Conservation (phyloP, 1,284 basidiomycete species). For the Cystobasidium slooffiae region DNA sequence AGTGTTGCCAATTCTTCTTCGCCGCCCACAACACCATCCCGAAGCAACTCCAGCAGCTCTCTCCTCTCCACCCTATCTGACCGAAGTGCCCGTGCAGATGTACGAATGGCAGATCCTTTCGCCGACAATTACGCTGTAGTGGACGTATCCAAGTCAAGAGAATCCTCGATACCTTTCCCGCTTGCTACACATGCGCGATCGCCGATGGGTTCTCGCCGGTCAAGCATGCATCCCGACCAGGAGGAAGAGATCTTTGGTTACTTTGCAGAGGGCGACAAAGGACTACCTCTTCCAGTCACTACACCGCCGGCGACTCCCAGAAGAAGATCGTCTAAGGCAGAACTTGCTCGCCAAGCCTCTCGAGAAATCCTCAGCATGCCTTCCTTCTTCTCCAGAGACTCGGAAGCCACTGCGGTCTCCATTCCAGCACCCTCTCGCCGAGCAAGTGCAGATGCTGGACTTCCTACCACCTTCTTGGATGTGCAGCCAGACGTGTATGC, state of each 20-base stretch:
- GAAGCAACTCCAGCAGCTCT: constrained; percentile 16
- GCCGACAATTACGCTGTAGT: constrained; percentile 7
- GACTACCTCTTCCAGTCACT: constrained; percentile 11
- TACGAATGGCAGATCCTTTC: constrained; percentile 1
- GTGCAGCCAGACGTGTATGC: background rate
- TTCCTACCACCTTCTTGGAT: background rate
- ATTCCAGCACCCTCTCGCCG: background rate
- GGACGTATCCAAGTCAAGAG: background rate
- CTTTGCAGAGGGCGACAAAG: background rate
- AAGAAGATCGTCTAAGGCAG: constrained; percentile 3
- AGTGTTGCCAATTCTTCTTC: background rate
- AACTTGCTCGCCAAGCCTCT: constrained; percentile 13
- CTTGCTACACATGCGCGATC: constrained; percentile 2
- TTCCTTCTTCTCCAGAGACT: background rate
- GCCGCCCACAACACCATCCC: constrained; percentile 7
- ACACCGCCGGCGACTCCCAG: constrained; percentile 8
- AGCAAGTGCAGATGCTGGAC: constrained; percentile 11
- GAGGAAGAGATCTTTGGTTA: constrained; percentile 4
- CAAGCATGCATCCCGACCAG: background rate
- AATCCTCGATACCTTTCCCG: constrained; percentile 15
- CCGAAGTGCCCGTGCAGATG: constrained; percentile 2
- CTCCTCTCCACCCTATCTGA: background rate
- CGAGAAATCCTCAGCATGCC: constrained; percentile 6
- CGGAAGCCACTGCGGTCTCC: background rate
- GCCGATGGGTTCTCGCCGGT: background rate